Evolutionary conservation across 1,284 basidiomycete genomes (phyloP).

Genomic region (Ganoderma leucocontextum): DNA sequence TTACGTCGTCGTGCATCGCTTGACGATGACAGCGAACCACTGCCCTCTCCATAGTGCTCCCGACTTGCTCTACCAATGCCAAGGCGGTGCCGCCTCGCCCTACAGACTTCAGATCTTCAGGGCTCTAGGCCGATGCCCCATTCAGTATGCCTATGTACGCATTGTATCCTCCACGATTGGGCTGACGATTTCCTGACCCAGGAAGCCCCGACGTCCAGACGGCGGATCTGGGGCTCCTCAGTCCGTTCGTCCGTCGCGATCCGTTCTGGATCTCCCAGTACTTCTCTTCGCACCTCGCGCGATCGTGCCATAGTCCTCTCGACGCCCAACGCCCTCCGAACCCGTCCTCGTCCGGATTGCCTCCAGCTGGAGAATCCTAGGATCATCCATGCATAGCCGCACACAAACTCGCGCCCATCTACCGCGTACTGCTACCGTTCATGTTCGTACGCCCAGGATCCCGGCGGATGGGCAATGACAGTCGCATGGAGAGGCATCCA

Average conservation of each 20-base stretch:
- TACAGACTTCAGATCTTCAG: not conserved
- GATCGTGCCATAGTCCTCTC: not conserved
- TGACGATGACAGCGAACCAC: conserved; percentile 3
- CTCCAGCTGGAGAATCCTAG: not conserved
- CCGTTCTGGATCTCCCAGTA: not conserved
- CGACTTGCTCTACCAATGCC: not conserved
- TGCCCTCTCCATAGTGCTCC: not conserved
- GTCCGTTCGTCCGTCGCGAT: not conserved
- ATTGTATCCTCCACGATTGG: not conserved
- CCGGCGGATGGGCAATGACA: not conserved
- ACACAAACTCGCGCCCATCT: not conserved
- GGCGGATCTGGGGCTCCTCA: not conserved
- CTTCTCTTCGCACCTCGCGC: not conserved
- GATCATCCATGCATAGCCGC: not conserved
- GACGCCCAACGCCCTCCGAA: not conserved
- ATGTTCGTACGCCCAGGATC: not conserved
- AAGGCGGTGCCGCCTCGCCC: not conserved
- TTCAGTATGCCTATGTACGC: not conserved
- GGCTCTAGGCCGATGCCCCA: not conserved
- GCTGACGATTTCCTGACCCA: not conserved
- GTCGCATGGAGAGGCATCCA: not conserved
- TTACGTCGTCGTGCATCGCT: not conserved
- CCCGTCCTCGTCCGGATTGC: not conserved
- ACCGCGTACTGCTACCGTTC: not conserved
- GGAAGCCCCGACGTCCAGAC: not conserved